Base-by-base conservation (phyloP, 768 basidiomycete species). In the Suillus lakei region DNA sequence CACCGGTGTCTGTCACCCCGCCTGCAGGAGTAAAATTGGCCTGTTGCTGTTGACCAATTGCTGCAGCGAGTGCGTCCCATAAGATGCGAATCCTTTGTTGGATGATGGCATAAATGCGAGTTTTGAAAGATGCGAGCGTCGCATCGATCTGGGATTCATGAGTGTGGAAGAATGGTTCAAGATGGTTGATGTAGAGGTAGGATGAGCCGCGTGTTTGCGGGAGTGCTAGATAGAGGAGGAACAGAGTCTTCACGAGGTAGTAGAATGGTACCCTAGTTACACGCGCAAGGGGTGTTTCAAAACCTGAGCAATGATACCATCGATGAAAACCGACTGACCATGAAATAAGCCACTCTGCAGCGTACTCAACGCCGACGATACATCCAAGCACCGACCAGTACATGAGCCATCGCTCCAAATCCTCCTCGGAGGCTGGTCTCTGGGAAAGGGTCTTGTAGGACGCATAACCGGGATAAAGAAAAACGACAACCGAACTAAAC, bases 351-450 rank as follows among this genome's bases (percentile, higher is more conserved):
- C 95, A 96, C 72, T 96, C 95, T 10, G 90, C 90, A 32, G 92
- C 81, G 71, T 91, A 91, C 77, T 98, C 96, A 6, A 93, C 78
- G 5, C 87, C 90, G 18, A 95, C 85, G 71, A 95, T 87, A 73
- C 90, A 91, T 2, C 92, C 91, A 3, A 93, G 84, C 0, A 93
- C 91, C n/a, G 89, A 89, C 96, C 96, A 98, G 72, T 98, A 98
- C 93, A 95, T 96, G 62, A 98, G 84, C 95, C 96, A 98, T 78
- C 95, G 83, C 75, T 98, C 96, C 10, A 96, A 82, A 53, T 95
- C 93, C 60, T 84, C 86, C 71, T 94, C 92, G 0, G 90, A 90
- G 2, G 92, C 92, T 23, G 93, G 93, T n/a, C 93, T 84, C 70
- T 91, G 88, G 43, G 91, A 91, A 38, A 98, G 86, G 0, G 93